Conservation (phyloP, 2,329 filamentous ascomycete genomes). For the Epichloe amarillans region DNA sequence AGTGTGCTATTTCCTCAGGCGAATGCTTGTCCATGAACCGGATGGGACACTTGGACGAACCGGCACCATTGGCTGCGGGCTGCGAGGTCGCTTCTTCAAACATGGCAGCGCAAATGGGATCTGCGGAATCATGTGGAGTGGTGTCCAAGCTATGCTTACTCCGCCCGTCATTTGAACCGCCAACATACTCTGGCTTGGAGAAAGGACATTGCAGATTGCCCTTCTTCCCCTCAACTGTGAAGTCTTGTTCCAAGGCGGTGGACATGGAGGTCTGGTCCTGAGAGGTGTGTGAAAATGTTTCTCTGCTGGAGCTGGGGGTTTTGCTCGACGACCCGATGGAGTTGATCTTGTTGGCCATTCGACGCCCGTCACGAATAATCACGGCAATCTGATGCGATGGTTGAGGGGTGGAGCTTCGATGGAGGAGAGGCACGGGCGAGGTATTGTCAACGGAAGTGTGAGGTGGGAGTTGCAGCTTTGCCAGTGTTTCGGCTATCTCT, state of each 20-base stretch:
- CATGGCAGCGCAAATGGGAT: constrained; percentile 54
- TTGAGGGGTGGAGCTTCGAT: constrained; percentile 29
- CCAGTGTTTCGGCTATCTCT: constrained; percentile 53
- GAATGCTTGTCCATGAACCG: constrained; percentile 86
- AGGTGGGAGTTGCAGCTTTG: constrained; percentile 52
- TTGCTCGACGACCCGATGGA: constrained; percentile 37
- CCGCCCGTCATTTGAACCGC: constrained; percentile 14
- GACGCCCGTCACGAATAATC: constrained; percentile 50
- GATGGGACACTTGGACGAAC: constrained; percentile 68
- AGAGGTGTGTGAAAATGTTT: constrained; percentile 30
- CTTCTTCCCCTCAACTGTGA: constrained; percentile 68
- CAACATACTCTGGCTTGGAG: constrained; percentile 30
- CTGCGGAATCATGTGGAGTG: constrained; percentile 35
- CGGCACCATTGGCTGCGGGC: constrained; percentile 34
- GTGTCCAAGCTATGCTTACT: constrained; percentile 18
- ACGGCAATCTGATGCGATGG: constrained; percentile 44
- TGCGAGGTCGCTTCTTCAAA: constrained; percentile 45
- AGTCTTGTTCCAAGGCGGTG: constrained; percentile 70
- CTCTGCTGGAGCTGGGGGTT: constrained; percentile 34
- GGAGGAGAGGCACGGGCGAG: constrained; percentile 38
- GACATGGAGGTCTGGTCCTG: constrained; percentile 43
- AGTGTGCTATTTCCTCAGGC: constrained; percentile 82
- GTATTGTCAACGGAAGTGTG: constrained; percentile 34
- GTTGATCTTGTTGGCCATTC: constrained; percentile 39
- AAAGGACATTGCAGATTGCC: constrained; percentile 76